phyloP scores from a whole-genome alignment of 345 rosid genomes.

The Syzygium aromaticum region DNA sequence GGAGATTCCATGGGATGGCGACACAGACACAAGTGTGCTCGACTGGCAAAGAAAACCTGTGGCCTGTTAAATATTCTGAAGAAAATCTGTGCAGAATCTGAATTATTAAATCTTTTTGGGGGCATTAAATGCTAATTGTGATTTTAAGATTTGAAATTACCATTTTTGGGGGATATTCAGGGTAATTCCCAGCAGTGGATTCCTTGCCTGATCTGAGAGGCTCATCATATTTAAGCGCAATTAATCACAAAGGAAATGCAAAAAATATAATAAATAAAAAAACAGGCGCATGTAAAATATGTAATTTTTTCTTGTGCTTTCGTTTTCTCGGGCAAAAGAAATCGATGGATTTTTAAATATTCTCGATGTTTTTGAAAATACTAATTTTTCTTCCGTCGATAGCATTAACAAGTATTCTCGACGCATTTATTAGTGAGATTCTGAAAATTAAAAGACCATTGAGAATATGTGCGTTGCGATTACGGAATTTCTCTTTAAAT shows the following conservation, averaged over 20 bases:
- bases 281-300: neutral
- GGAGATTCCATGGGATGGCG: neutral
- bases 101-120: neutral
- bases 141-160: neutral
- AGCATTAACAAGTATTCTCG: no score
- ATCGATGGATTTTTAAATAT: neutral
- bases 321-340: neutral
- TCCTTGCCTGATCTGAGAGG: neutral
- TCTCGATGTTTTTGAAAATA: neutral
- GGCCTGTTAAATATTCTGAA: neutral
- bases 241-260: neutral
- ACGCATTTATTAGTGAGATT: neutral
- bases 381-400: neutral
- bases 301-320: neutral
- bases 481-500: neutral
- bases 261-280: neutral
- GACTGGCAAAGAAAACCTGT: neutral
- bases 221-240: neutral
- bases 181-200: neutral
- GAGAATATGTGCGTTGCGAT: neutral
- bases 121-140: constrained; percentile 7
- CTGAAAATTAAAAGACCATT: neutral
- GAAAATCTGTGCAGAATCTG: constrained; percentile 4
- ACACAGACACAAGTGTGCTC: neutral
- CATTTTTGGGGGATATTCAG: neutral